A percentile compares a stretch with the other conserved stretches of the same genome.
Evolutionary conservation across 1,284 basidiomycete genomes (phyloP).

Genomic region (Ceratobasidium sp.): DNA sequence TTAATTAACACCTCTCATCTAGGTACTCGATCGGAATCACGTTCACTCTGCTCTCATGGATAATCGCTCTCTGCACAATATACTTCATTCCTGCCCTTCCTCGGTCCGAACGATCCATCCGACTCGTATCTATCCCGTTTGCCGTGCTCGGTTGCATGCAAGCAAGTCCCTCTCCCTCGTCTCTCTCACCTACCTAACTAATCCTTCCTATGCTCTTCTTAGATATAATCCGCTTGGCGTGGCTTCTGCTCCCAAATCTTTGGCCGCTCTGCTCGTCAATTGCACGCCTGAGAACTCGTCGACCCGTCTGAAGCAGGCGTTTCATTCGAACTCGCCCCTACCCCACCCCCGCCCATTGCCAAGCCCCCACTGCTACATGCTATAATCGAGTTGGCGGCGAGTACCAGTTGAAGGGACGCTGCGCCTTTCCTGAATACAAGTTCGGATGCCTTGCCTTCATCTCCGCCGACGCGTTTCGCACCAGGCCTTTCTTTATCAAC

Average conservation of each 20-base stretch:
- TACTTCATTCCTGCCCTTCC: conserved; percentile 53
- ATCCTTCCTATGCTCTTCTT: too few species aligned
- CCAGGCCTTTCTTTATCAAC: conserved; percentile 15
- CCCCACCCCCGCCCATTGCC: neutral
- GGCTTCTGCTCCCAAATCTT: conserved; percentile 61
- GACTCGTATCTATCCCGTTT: conserved; percentile 56
- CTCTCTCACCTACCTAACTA: neutral
- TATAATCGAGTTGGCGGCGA: conserved; percentile 29
- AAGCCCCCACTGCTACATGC: conserved; percentile 2
- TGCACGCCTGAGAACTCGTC: conserved; percentile 57
- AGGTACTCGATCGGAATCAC: conserved; percentile 41
- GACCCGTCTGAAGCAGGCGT: conserved; percentile 48
- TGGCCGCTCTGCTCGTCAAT: conserved; percentile 57
- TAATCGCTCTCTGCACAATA: conserved; percentile 55
- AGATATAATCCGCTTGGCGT: conserved; percentile 58
- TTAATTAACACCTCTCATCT: neutral
- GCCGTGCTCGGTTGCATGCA: conserved; percentile 57
- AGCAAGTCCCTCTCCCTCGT: conserved; percentile 20
- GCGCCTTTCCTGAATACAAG: conserved; percentile 21
- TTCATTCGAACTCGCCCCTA: conserved; percentile 11
- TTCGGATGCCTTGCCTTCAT: neutral
- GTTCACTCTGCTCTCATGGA: conserved; percentile 53
- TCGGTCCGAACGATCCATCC: conserved; percentile 55
- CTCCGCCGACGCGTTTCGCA: neutral
- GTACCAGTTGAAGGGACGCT: conserved; percentile 15